Evolutionary conservation across 1,139 yeast genomes (phyloP), one percentile per base, ranked within the genome.

Genomic region (Schwanniomyces etchellsii): DNA sequence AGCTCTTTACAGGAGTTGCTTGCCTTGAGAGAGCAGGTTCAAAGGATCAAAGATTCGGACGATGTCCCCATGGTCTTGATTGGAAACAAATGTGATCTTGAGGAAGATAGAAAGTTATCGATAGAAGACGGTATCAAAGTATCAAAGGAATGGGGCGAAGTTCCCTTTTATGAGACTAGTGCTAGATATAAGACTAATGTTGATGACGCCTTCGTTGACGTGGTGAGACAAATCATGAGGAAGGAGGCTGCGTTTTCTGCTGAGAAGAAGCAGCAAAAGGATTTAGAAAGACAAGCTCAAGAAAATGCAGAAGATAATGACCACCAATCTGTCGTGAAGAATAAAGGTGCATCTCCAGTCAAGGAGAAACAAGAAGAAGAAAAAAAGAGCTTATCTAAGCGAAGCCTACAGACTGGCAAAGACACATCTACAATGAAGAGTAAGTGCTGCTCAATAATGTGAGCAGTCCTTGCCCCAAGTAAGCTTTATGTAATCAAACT

Each of bases 131-230:
- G 95, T 28, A 78, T 82, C 35, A 73, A 72, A 37, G 80, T 88
- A 15, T 89, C 95, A 29, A 81, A 81, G 44, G 74, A 74, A 32
- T 84, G 96, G 88, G 93, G 93, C 9, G 72, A 80, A 49, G 91
- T 82, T 5, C 89, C 96, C 13, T 91, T 89, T 54, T 85, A 85
- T 56, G 97, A 91, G 61, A 85, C 96, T 4, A 81, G 94, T 42
- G 97, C 98, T 24, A 82, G 88, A 72, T 76, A 83, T 44, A 83
- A 85, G 53, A 79, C 88, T 35, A 89, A 91, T 50, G 94, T 89
- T 28, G 94, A 83, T 47, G 91, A 82, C 46, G 95, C 95, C 2
- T 91, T 91, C 50, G 68, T 84, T 40, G 93, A 84, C 44, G 81
- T 91, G 29, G 96, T 91, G 5, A 72, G 96, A 55, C 93, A 83